Percentiles rank a stretch among this genome's conserved stretches.
Evolutionary conservation across 805 yeast species (phyloP).

Genomic region (Hanseniaspora nectarophila): DNA sequence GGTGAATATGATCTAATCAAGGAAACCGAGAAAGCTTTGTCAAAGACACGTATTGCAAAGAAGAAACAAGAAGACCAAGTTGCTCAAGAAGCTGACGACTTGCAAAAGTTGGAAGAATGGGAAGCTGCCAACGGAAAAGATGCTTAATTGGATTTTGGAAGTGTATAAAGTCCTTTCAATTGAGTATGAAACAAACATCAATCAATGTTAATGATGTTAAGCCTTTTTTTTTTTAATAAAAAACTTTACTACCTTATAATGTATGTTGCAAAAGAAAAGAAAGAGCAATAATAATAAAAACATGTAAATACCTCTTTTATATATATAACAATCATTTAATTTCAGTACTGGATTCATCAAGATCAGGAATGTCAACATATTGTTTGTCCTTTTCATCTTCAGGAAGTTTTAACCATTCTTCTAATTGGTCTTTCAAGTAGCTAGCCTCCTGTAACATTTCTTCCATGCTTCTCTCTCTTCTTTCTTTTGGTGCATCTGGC

Average conservation of each 20-base stretch:
- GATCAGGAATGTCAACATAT: background rate
- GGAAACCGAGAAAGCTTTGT: slow-evolving; percentile 35
- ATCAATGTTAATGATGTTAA: no score
- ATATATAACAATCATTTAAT: slow-evolving; percentile 14
- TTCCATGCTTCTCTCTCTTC: slow-evolving; percentile 46
- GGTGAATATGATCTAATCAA: slow-evolving; percentile 37
- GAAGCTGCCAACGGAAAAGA: slow-evolving; percentile 4
- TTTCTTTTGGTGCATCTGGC: slow-evolving; percentile 28
- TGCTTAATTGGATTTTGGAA: background rate
- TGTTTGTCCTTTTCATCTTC: slow-evolving; percentile 5
- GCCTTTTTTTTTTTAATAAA: no score
- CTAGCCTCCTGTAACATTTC: slow-evolving; percentile 65
- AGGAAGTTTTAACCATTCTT: slow-evolving; percentile 21
- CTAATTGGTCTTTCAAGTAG: slow-evolving; percentile 37
- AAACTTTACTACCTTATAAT: no score
- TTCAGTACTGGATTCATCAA: slow-evolving; percentile 5
- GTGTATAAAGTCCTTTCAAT: background rate
- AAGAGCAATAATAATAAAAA: background rate
- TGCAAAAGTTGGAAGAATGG: slow-evolving; percentile 26
- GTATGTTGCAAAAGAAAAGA: background rate
- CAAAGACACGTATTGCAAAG: slow-evolving; percentile 50
- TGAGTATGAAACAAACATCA: no score
- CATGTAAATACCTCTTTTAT: slow-evolving; percentile 12
- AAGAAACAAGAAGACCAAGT: slow-evolving; percentile 45
- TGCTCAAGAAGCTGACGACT: slow-evolving; percentile 23